Evolutionary conservation across 257 asterid genomes (phyloP), one percentile per base, ranked within the genome.

Genomic region (Solanum raphanifolium): DNA sequence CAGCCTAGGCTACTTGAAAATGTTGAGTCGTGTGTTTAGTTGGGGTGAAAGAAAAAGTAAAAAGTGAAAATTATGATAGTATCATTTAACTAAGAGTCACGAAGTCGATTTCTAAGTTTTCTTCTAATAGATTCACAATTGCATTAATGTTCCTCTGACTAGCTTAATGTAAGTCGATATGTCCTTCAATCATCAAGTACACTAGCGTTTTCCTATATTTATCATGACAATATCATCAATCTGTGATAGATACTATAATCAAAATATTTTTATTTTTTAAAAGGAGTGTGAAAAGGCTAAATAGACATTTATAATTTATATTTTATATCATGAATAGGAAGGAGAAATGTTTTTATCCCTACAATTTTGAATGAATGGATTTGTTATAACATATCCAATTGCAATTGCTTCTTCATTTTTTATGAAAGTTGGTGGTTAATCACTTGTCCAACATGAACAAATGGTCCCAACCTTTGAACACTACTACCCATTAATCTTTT

Each of bases 371-470:
- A 29, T 15, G 13, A 27, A 43, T 41, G 16, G 65, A 78, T 41
- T 78, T 78, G 84, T 78, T 41, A n/a, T 78, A 78, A 78, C 13
- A 41, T 25, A 25, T 79, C 38, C 62, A 71, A 72, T 78, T 39
- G 23, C 15, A 43, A 79, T 79, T 8, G 38, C 60, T 27, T 79
- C 6, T 43, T 15, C 65, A 43, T 13, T 25, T 79, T 7, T 25
- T 43, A 12, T 88, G 13, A 35, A 79, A 79, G 87, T 69, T 86
- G 88, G 74, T 88, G 41, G 84, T 65, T 86, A 60, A 65, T 79
- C 65, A 34, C 75, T 65, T 43, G 21, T 31, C 43, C 41, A 21
- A 68, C 52, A 46, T 39, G 32, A 27, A 65, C 43, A 55, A 79
- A 66, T 86, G 88, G 87, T 73, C 46, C 81, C 43, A 34, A 34